Base-by-base conservation (phyloP, 2,329 filamentous ascomycete genomes). In the Botrytis medusae region DNA sequence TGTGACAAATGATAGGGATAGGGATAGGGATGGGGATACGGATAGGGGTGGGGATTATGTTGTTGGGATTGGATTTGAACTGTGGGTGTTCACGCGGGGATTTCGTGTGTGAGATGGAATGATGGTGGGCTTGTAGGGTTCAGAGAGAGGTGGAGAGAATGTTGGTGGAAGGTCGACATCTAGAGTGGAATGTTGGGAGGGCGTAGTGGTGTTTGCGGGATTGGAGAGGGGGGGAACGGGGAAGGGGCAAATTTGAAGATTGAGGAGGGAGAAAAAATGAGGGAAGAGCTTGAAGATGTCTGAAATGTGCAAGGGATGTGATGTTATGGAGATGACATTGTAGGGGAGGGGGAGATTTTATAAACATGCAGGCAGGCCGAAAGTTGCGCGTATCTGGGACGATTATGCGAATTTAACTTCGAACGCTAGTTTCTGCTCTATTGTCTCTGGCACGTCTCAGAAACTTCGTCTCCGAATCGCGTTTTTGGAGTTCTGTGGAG, bases 361-460 rank as follows among this genome's bases (percentile, higher is more conserved):
- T 22, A 10, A 51, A n/a, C 4, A 51, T 51, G 25, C 10, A 14
- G 22, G n/a, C n/a, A 14, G 3, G n/a, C n/a, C 14, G 10, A 10
- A n/a, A 25, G 25, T 51, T 51, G 2, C 25, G 48, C 10, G 2
- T 5, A 5, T 14, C 6, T 14, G 2, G 46, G 1, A 5, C 22
- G 6, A 14, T 0, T 10, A n/a, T 6, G 48, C 4, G 7, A 6
- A 6, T n/a, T 1, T 0, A 5, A n/a, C 4, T 51, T 51, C 12
- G n/a, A 2, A 51, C n/a, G 4, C n/a, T 0, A n/a, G 48, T 7
- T 51, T 5, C 48, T 7, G 6, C 25, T 51, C 48, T n/a, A n/a
- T 16, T n/a, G 1, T 51, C 14, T n/a, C 25, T 14, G 48, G 25
- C 10, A 6, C 10, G 6, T n/a, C 10, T n/a, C 4, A 2, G 48